Conservation (phyloP, 768 basidiomycete genomes). For the Leccinum arenicola region DNA sequence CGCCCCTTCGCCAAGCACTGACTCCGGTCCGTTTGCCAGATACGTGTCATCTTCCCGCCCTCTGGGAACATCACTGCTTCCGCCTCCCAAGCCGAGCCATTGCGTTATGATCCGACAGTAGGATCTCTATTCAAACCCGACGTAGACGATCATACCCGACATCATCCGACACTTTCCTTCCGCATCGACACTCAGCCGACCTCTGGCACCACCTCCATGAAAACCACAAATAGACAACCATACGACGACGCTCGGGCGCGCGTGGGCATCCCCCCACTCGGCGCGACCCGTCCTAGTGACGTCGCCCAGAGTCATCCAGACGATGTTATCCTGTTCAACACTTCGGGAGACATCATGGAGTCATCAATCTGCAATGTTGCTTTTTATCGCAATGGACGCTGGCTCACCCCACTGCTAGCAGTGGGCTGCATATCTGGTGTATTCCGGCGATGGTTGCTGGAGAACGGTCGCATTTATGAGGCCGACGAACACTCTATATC, state of each 20-base stretch:
- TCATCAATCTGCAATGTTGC: slow-evolving; percentile 72
- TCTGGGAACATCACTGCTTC: slow-evolving; percentile 38
- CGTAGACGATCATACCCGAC: slow-evolving; percentile 23
- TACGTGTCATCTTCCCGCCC: slow-evolving; percentile 50
- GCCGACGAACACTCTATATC: slow-evolving; percentile 42
- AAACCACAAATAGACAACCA: slow-evolving; percentile 60
- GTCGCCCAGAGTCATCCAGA: slow-evolving; percentile 19
- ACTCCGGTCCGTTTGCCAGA: slow-evolving; percentile 31
- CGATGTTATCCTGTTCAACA: slow-evolving; percentile 69
- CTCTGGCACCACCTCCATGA: slow-evolving; percentile 51
- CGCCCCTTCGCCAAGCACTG: background rate
- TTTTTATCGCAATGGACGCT: slow-evolving; percentile 50
- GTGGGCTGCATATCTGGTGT: slow-evolving; percentile 76
- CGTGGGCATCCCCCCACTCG: slow-evolving; percentile 40
- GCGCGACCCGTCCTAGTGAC: background rate
- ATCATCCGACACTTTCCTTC: slow-evolving; percentile 42
- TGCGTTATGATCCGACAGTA: slow-evolving; percentile 40
- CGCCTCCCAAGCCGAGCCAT: slow-evolving; percentile 30
- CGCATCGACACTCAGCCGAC: slow-evolving; percentile 56
- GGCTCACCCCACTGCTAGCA: slow-evolving; percentile 62
- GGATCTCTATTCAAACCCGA: slow-evolving; percentile 36
- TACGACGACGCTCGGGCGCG: slow-evolving; percentile 68
- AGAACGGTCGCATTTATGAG: slow-evolving; percentile 54
- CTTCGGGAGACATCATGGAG: slow-evolving; percentile 52
- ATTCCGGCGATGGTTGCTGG: slow-evolving; percentile 65